Percentiles rank a stretch among this genome's conserved stretches.
Conservation (phyloP, 257 asterid species). For the Penstemon davidsonii region DNA sequence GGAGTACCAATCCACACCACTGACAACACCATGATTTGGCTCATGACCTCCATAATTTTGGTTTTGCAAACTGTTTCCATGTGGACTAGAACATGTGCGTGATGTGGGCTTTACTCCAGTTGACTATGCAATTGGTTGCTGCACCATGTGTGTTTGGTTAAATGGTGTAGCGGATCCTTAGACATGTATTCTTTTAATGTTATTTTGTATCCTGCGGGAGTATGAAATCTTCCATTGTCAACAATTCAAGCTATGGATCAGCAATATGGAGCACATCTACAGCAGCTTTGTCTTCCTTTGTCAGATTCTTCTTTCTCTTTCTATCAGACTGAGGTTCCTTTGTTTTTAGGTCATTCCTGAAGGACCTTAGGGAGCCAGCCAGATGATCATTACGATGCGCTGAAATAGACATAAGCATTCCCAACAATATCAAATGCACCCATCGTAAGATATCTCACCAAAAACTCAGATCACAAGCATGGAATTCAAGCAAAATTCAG, state of each 20-base stretch:
- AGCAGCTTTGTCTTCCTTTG: slow-evolving; percentile 47
- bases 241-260: slow-evolving; percentile 32
- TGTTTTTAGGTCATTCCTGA: slow-evolving; percentile 65
- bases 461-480: not conserved
- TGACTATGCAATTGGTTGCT: no score
- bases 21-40: no score
- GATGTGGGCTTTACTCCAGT: no score
- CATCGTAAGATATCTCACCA: slow-evolving; percentile 9
- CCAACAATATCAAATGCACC: slow-evolving; percentile 13
- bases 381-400: slow-evolving; percentile 89
- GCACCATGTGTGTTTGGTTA: no score
- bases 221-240: no score
- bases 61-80: no score
- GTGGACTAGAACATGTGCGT: no score
- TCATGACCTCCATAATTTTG: no score
- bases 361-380: slow-evolving; percentile 66
- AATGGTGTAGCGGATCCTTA: no score
- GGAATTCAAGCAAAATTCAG: not conserved
- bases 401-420: slow-evolving; percentile 35
- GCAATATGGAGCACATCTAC: slow-evolving; percentile 44
- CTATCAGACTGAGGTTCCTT: slow-evolving; percentile 72
- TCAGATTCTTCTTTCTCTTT: slow-evolving; percentile 65
- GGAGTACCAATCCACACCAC: no score
- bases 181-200: no score
- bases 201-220: no score